Conservation (phyloP, 2,329 filamentous ascomycete genomes). For the Bipolaris bicolor region DNA sequence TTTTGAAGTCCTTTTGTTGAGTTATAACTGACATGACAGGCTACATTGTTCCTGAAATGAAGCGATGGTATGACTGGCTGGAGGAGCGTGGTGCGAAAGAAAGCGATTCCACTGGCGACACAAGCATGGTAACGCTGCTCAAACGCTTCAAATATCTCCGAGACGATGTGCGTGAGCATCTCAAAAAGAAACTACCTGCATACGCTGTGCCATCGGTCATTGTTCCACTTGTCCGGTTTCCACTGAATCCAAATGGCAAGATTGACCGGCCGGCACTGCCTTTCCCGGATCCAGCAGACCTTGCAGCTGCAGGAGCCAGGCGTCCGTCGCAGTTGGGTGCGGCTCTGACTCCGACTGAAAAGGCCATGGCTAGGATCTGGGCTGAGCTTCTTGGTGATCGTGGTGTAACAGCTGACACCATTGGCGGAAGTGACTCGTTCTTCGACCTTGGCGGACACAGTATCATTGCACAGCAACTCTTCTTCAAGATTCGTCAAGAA, state of each 20-base stretch:
- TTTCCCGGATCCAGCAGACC: conserved; percentile 76
- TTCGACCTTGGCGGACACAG: conserved; percentile 83
- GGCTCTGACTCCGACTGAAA: conserved; percentile 64
- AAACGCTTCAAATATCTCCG: conserved; percentile 67
- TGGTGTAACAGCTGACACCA: conserved; percentile 69
- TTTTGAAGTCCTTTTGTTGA: not conserved
- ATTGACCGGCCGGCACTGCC: conserved; percentile 80
- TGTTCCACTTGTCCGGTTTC: conserved; percentile 74
- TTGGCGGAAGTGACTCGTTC: conserved; percentile 69
- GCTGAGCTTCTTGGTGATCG: conserved; percentile 65
- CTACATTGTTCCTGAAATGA: conserved; percentile 84
- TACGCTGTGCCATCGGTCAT: conserved; percentile 79
- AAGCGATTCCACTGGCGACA: conserved; percentile 49
- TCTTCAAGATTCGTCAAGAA: conserved; percentile 70
- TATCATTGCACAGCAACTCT: conserved; percentile 79
- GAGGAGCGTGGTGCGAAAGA: conserved; percentile 52
- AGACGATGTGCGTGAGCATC: conserved; percentile 67
- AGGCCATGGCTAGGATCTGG: conserved; percentile 74
- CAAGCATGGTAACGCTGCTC: conserved; percentile 61
- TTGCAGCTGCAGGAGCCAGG: conserved; percentile 62
- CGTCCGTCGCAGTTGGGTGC: conserved; percentile 54
- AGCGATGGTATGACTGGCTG: conserved; percentile 74
- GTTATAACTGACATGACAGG: conserved; percentile 20
- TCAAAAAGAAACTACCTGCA: conserved; percentile 73
- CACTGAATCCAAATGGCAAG: conserved; percentile 70